Base-by-base conservation (phyloP, 495 filamentous ascomycete genomes). In the Xylaria palmicola region DNA sequence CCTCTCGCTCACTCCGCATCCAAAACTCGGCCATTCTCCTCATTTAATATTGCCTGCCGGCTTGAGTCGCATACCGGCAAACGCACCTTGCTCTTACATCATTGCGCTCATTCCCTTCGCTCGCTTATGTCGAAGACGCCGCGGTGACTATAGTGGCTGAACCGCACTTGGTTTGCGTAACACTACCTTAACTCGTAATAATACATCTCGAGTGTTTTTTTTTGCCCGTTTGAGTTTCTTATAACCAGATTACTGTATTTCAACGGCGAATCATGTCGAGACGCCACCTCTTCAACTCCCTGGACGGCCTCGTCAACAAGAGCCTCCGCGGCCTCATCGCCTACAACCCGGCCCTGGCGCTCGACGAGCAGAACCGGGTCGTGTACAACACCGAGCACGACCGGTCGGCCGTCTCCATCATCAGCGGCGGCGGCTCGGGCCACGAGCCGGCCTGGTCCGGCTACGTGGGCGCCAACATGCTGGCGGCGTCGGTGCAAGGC, bases 381-480 rank as follows among this genome's bases (percentile, higher is more conserved):
- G 84, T 87, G 36, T 84, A 80, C 54, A 79, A 83, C 62, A 80
- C 78, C 22, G 74, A 78, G 13, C 76, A 83, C 48, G 67, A 78
- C 17, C 73, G 71, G 30, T 78, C 76, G 10, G 78, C 78, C 47
- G 84, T 87, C 39, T 77, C 81, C 32, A 75, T 87, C 66, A 81
- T 87, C 61, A 84, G 81, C 34, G 85, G 85, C 4, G 85, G 85
- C 32, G 85, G 85, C 32, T 81, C 77, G 32, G 85, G 85, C 32
- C 85, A 88, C 67, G 85, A 88, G 63, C 85, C 85, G 24, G 83
- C 83, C 44, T 86, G 84, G 83, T 80, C 83, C 3, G 85, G 84
- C 12, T 88, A 86, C 65, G 84, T 88, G 6, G 85, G 84, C 7
- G 75, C 75, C 60, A 85, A 85, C 72, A 73, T 88, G 73, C 75